These are phyloP conservation scores for Boletus edulis DNA, from an alignment of 768 basidiomycete genomes.

Conservation along the genomic window DNA sequence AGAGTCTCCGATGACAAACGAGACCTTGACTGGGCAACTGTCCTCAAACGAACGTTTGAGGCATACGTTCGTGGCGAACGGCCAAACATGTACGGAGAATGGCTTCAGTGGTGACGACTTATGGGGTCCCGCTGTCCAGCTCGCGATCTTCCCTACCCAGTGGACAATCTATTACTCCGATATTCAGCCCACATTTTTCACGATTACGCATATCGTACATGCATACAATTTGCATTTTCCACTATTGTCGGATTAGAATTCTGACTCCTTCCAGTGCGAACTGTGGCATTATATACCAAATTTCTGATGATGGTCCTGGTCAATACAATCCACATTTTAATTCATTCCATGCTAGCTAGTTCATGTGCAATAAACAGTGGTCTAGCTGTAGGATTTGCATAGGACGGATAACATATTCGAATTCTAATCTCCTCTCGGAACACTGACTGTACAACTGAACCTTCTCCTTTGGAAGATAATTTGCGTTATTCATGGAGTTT, in stretches of 20 bases:
- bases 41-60: constrained; percentile 95
- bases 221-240: constrained; percentile 26
- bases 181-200: constrained; percentile 26
- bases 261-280: constrained; percentile 24
- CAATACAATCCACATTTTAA: constrained; percentile 19
- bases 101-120: constrained; percentile 48
- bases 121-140: constrained; percentile 1
- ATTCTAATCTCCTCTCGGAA: constrained; percentile 22
- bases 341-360: constrained; percentile 19
- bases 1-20: constrained; percentile 62
- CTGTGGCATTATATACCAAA: constrained; percentile 29
- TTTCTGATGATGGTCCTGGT: constrained; percentile 28
- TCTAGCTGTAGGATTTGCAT: constrained; percentile 16
- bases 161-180: constrained; percentile 30
- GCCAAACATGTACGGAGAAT: constrained; percentile 96
- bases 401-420: constrained; percentile 24
- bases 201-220: constrained; percentile 26
- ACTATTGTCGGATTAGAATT: constrained; percentile 33
- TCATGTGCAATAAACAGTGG: constrained; percentile 7
- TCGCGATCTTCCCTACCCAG: constrained; percentile 10
- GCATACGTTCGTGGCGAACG: constrained; percentile 85
- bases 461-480: not conserved
- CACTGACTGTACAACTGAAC: too few relatives aligned
- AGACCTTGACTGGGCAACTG: constrained; percentile 90
- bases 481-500: constrained; percentile 3